Percentiles rank a stretch among this genome's conserved stretches.
These are phyloP conservation scores for Quercus bicolor DNA, from an alignment of 306 rosid species.

Conservation along the genomic window DNA sequence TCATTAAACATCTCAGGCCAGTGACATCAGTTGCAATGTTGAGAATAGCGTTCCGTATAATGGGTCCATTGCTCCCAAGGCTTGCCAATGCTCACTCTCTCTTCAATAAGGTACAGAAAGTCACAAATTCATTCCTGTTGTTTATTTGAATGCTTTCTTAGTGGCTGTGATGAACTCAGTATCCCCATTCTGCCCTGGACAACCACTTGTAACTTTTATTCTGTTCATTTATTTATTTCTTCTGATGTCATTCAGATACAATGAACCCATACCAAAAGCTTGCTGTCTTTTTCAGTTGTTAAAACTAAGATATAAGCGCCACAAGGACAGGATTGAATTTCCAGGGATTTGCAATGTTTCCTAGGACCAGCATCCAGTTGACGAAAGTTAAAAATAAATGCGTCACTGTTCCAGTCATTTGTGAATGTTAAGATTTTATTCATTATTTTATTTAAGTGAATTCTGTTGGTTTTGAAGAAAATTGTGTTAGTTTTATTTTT, in stretches of 20 bases:
- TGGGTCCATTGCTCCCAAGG: constrained; percentile 93
- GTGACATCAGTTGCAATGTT: constrained; percentile 91
- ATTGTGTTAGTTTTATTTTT: no score
- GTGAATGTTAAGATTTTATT: not conserved
- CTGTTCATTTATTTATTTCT: not conserved
- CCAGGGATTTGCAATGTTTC: not conserved
- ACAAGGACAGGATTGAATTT: not conserved
- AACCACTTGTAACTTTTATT: not conserved
- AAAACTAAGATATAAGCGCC: not conserved
- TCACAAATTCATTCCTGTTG: constrained; percentile 5
- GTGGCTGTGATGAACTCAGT: not conserved
- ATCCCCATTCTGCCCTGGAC: not conserved
- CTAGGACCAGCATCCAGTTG: not conserved
- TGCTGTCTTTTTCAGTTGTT: not conserved
- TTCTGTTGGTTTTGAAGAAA: not conserved
- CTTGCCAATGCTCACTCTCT: constrained; percentile 87
- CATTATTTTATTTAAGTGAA: not conserved
- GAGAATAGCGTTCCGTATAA: constrained; percentile 93
- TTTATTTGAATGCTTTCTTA: constrained; percentile 11
- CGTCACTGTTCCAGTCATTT: not conserved
- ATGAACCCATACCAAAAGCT: not conserved
- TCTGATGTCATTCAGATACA: not conserved
- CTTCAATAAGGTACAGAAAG: constrained; percentile 69
- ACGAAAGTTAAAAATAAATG: not conserved
- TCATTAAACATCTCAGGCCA: constrained; percentile 83